These are phyloP conservation scores for Heimioporus sp. DNA, from an alignment of 768 basidiomycete species.

Conservation along the genomic window DNA sequence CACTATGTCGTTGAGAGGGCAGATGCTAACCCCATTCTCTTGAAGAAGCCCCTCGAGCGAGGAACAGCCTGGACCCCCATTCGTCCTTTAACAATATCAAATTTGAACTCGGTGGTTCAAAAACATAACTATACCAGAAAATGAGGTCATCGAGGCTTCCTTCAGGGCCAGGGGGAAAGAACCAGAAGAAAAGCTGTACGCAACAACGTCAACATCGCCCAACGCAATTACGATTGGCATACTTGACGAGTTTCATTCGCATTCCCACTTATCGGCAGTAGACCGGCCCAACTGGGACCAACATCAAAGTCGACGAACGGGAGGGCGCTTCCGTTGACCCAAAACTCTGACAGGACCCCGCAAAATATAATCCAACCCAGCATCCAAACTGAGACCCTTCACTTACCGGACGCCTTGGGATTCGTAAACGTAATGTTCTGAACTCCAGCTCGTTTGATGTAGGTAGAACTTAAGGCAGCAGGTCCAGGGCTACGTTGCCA, in stretches of 20 bases:
- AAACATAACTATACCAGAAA: conserved; percentile 50
- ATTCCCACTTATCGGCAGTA: conserved; percentile 64
- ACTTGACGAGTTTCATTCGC: conserved; percentile 69
- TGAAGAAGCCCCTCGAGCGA: conserved; percentile 69
- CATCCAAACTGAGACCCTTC: not conserved
- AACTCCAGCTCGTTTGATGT: conserved; percentile 19
- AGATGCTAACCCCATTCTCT: conserved; percentile 63
- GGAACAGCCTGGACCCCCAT: conserved; percentile 78
- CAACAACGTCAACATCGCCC: too few species aligned
- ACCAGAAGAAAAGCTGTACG: conserved; percentile 75
- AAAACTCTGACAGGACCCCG: conserved; percentile 49
- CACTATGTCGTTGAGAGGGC: not conserved
- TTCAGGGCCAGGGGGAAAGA: conserved; percentile 74
- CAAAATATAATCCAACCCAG: not conserved
- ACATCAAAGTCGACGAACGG: conserved; percentile 72
- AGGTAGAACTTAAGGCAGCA: not conserved
- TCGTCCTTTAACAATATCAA: conserved; percentile 48
- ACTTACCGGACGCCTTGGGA: conserved; percentile 58
- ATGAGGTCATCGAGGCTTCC: conserved; percentile 73
- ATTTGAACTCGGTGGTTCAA: not conserved
- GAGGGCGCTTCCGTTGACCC: conserved; percentile 63
- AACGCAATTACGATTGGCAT: too few species aligned
- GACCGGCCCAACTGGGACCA: conserved; percentile 73
- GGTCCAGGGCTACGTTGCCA: conserved; percentile 21
- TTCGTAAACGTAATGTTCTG: conserved; percentile 73